Conservation (phyloP, 2,329 filamentous ascomycete species). For the Scedosporium dehoogii region DNA sequence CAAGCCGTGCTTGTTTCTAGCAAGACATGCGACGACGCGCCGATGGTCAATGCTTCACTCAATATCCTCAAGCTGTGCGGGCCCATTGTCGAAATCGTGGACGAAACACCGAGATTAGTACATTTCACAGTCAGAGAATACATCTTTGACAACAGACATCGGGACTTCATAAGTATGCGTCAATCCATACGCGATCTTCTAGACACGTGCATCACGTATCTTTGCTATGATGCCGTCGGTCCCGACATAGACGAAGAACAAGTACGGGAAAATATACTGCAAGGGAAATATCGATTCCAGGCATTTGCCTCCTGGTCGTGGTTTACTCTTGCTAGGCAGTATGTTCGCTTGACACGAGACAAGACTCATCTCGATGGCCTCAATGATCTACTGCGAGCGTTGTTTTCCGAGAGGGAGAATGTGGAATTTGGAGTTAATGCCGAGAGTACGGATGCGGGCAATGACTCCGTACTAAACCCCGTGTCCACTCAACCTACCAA, state of each 20-base stretch:
- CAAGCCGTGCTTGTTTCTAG: constrained; percentile 8
- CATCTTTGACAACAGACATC: neutral
- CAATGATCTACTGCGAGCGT: neutral
- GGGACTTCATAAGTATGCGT: constrained; percentile 4
- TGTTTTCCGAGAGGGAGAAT: neutral
- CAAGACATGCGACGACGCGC: neutral
- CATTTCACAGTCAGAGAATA: constrained; percentile 23
- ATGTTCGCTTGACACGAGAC: neutral
- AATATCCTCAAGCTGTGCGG: constrained; percentile 17
- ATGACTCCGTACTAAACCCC: neutral
- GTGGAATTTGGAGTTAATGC: neutral
- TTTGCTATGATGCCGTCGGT: constrained; percentile 1
- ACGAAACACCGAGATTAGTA: constrained; percentile 19
- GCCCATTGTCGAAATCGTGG: constrained; percentile 19
- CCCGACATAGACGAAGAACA: neutral
- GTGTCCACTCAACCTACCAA: neutral
- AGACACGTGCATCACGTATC: constrained; percentile 8
- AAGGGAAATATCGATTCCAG: neutral
- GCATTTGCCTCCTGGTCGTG: neutral
- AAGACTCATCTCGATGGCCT: neutral
- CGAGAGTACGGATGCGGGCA: neutral
- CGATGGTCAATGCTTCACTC: neutral
- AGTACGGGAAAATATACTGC: neutral
- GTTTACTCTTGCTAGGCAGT: neutral
- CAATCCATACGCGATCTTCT: constrained; percentile 4